Percentiles rank a stretch among this genome's conserved stretches.
Evolutionary conservation across 2,329 filamentous ascomycete genomes (phyloP).

Genomic region (Monascus ruber): DNA sequence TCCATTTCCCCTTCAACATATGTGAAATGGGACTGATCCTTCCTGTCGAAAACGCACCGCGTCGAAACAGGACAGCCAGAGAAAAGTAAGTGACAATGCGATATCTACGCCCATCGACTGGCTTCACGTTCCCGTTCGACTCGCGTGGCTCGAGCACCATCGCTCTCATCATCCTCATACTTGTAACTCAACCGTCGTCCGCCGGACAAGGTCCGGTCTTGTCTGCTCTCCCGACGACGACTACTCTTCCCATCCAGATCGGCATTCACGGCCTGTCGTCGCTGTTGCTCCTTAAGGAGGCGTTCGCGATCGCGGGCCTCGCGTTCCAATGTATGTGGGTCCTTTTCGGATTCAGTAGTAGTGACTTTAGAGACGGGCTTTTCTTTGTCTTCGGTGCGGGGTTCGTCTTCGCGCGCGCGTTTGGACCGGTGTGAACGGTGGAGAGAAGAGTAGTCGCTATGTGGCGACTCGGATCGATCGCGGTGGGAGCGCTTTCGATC

Average conservation of each 20-base stretch:
- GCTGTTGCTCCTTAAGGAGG: slow-evolving; percentile 55
- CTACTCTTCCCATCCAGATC: slow-evolving; percentile 22
- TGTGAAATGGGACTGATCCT: no score
- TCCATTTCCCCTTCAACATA: no score
- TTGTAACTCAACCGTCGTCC: slow-evolving; percentile 37
- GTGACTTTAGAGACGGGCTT: slow-evolving; percentile 4
- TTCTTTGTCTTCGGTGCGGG: slow-evolving; percentile 12
- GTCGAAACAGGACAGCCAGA: no score
- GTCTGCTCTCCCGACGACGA: slow-evolving; percentile 15
- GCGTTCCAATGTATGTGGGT: slow-evolving; percentile 64
- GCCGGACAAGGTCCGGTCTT: slow-evolving; percentile 7
- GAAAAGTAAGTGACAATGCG: no score
- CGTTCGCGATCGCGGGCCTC: slow-evolving; percentile 53
- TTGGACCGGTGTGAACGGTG: slow-evolving; percentile 26
- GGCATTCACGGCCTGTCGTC: slow-evolving; percentile 40
- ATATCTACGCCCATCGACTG: slow-evolving; percentile 16
- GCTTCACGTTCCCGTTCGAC: slow-evolving; percentile 31
- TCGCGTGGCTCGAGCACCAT: slow-evolving; percentile 22
- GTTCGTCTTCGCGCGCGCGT: slow-evolving; percentile 20
- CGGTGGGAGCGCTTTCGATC: slow-evolving; percentile 29
- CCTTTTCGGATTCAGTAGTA: slow-evolving; percentile 37
- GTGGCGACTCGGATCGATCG: slow-evolving; percentile 26
- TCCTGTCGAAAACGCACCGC: no score
- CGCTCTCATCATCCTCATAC: slow-evolving; percentile 37
- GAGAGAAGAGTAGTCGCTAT: slow-evolving; percentile 20